These are phyloP conservation scores for Vitellaria paradoxa DNA, from an alignment of 179 eudicot genomes.

Conservation along the genomic window DNA sequence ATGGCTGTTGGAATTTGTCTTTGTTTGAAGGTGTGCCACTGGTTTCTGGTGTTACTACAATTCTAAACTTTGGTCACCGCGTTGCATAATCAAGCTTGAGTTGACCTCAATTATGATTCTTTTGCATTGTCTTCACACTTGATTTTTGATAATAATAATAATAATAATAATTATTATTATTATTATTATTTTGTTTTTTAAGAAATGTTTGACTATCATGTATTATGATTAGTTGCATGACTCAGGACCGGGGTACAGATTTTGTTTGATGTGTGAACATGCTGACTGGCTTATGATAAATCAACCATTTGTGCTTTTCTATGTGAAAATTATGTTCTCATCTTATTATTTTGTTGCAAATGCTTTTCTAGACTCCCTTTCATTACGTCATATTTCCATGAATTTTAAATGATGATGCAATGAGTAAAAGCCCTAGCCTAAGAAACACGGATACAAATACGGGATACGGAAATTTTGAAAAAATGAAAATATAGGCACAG, in stretches of 20 bases:
- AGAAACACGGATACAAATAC: too few species aligned
- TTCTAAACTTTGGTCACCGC: background rate
- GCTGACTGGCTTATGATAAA: background rate
- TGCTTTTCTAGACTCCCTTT: too few species aligned
- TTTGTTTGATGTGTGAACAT: background rate
- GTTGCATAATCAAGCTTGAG: background rate
- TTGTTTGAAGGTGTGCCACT: background rate
- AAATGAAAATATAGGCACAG: too few species aligned
- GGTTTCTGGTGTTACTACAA: background rate
- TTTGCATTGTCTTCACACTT: background rate
- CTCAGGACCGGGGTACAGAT: background rate
- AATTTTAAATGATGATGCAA: too few species aligned
- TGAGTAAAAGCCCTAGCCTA: too few species aligned
- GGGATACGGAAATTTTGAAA: too few species aligned
- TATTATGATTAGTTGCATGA: background rate
- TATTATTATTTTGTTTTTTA: too few species aligned
- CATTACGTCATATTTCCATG: too few species aligned
- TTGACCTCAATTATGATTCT: background rate
- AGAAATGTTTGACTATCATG: background rate
- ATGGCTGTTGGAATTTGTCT: background rate
- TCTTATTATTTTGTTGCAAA: background rate
- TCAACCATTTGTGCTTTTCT: background rate
- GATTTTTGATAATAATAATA: background rate
- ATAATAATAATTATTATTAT: too few species aligned
- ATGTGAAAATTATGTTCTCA: background rate